Base-by-base conservation (phyloP, 257 asterid genomes). In the Solanum piurae region DNA sequence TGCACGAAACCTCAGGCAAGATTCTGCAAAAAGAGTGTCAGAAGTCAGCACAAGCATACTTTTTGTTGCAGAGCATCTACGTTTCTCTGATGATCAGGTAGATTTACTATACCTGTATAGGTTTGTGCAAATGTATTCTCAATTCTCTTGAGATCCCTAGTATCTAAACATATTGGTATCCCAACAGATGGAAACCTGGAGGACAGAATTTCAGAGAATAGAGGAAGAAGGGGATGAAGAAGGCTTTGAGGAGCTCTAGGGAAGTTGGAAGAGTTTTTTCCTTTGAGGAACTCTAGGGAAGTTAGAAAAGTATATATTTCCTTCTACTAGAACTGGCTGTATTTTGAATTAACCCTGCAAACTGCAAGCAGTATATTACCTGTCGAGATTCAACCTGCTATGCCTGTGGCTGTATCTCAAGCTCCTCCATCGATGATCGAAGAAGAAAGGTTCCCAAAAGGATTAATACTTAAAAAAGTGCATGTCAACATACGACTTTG, bases 171-270 rank as follows among this genome's bases (percentile, higher is more conserved):
- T 29, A 12, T 46, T 86, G 52, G 27, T 33, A 66, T 83, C 71
- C 60, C 29, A 29, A 29, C 95, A 96, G 98, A 91, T 95, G 98
- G 96, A 93, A 86, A 79, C 87, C 66, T 96, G 98, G 98, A 93
- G 98, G 85, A 93, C 92, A 85, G 98, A 93, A 91, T 91, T 93
- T 62, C 91, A 83, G 86, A 92, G 98, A 90, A 90, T 96, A 73
- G 98, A 96, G 89, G 98, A 92, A 86, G 98, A 91, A 83, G 98
- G 93, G 5, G 98, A 94, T 88, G 98, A 96, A 93, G 98, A 96
- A 72, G 98, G 98, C 33, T 96, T 96, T 86, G 98, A 96, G 87
- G 98, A 95, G 94, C 95, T 95, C 84, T 95, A 87, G 83, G 31
- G 29, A 25, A 79, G 64, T 79, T 42, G 7, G 18, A 9, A 44